Base-by-base conservation (phyloP, 805 yeast genomes). In the Candida parachauliodes region DNA sequence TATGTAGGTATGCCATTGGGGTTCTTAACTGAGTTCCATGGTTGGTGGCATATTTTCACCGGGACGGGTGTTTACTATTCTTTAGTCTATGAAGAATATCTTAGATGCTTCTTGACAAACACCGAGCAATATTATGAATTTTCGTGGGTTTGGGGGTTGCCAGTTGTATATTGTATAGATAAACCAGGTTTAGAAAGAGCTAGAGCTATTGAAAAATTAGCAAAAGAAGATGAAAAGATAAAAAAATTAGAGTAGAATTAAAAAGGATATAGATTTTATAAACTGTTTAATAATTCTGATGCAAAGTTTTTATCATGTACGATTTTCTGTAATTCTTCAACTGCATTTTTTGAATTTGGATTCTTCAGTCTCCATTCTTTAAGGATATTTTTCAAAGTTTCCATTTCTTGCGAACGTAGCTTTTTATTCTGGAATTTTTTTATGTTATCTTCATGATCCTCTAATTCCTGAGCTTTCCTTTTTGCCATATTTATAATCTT, bases 401-500 rank as follows among this genome's bases (percentile, higher is more conserved):
- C 71, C n/a, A 76, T 70, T 2, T 93, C 93, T 50, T 76, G 72
- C 9, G 73, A 58, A 43, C 62, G 70, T 32, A n/a, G n/a, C 49
- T 82, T 80, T 39, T 59, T 58, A 26, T 67, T 68, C 14, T 7
- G 9, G 9, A 14, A 24, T 10, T 24, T 8, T 5, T n/a, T 22
- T 6, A 8, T 26, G 17, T 69, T 66, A 31, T 62, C 62, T 2
- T 62, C 61, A 38, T 68, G 74, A 27, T 59, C 60, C 18, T 59
- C 62, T 36, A 93, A 69, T 53, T 93, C 98, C 4, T 74, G 68
- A 0, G 97, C 95, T 58, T 91, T 91, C 43, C 98, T 76, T 55
- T 91, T 93, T 7, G 98, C 96, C 98, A 93, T 93, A 40, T 77
- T 74, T 33, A 93, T 79, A 34, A 93, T 93, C 59, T 93, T 93